Base-by-base conservation (phyloP, 2,329 filamentous ascomycete species). In the Epichloe typhina region DNA sequence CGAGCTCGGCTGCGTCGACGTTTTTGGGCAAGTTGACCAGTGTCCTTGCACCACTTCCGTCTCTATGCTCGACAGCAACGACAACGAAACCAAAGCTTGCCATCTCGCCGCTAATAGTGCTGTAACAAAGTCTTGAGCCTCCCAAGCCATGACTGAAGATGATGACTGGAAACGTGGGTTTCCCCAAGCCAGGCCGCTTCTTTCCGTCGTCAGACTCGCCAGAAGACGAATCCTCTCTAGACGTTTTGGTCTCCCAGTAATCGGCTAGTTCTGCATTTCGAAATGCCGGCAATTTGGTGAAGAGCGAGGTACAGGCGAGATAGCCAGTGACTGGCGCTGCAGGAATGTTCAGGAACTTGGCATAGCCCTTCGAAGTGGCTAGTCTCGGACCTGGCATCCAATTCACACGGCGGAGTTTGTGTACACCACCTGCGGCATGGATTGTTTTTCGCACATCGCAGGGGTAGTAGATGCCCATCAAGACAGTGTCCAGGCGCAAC, bases 71-170 rank as follows among this genome's bases (percentile, higher is more conserved):
- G 23, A 85, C 59, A 0, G 80, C 79, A 36, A 80, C 74, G 0
- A 85, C 79, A 0, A 85, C 68, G 56, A 84, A 82, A 0, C 81
- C 80, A 56, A 82, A 80, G 58, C 77, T 82, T 0, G 80, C 81
- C 55, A 85, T 76, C 55, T 85, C 80, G 7, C 80, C 79, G 56
- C 80, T 84, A 2, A 84, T 68, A 15, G 74, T 73, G 17, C 76
- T 81, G 58, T 82, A 83, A 54, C 74, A 76, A 2, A 80, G 83
- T 45, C 80, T 67, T 2, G 77, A 82, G 0, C 80, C 81, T 5
- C 81, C 80, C 5, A 85, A 64, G 0, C 82, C 82, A 62, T 85
- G 82, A 57, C 77, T 82, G 62, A 86, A 85, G 21, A 85, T 69
- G 36, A 85, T 69, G 21, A 84, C 66, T 1, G 82, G 80, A 53